These are phyloP conservation scores for Rhodotorula toruloides DNA, from an alignment of 768 basidiomycete genomes.

Conservation along the genomic window DNA sequence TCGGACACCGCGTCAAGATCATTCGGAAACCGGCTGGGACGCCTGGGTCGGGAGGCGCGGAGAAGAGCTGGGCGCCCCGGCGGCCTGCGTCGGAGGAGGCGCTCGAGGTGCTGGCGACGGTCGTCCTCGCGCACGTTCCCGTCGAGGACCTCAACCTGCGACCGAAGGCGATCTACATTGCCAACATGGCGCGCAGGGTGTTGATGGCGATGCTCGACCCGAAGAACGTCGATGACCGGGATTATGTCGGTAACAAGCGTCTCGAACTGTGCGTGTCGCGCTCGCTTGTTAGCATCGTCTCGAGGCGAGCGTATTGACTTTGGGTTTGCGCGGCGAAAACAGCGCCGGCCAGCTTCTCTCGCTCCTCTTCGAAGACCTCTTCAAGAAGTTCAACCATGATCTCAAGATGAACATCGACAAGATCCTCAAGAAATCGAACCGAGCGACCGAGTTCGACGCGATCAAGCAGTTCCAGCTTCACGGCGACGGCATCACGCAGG, in stretches of 20 bases:
- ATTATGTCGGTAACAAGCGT: conserved; percentile 98
- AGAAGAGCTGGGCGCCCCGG: conserved; percentile 43
- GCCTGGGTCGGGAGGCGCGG: conserved; percentile 36
- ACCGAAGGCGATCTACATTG: conserved; percentile 92
- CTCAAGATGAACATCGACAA: conserved; percentile 94
- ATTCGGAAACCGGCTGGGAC: conserved; percentile 69
- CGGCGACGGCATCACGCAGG: conserved; percentile 91
- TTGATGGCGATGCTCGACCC: conserved; percentile 95
- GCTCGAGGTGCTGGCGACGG: conserved; percentile 90
- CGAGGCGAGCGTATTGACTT: too few relatives aligned
- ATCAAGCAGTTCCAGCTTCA: conserved; percentile 84
- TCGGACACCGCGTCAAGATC: conserved; percentile 85
- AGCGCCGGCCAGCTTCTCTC: conserved; percentile 95
- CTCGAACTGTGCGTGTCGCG: conserved; percentile 73
- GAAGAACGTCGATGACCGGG: conserved; percentile 94
- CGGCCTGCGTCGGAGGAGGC: conserved; percentile 91
- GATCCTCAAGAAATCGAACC: conserved; percentile 88
- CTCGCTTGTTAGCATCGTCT: background rate
- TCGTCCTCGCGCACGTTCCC: conserved; percentile 92
- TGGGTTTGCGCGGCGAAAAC: background rate
- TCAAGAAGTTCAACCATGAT: conserved; percentile 96
- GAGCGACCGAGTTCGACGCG: conserved; percentile 90
- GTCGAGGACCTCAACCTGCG: conserved; percentile 82
- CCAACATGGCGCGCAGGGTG: conserved; percentile 93
- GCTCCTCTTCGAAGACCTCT: conserved; percentile 92